Conservation (phyloP, 139 green algal species). For the Axilococcus clingmanii region DNA sequence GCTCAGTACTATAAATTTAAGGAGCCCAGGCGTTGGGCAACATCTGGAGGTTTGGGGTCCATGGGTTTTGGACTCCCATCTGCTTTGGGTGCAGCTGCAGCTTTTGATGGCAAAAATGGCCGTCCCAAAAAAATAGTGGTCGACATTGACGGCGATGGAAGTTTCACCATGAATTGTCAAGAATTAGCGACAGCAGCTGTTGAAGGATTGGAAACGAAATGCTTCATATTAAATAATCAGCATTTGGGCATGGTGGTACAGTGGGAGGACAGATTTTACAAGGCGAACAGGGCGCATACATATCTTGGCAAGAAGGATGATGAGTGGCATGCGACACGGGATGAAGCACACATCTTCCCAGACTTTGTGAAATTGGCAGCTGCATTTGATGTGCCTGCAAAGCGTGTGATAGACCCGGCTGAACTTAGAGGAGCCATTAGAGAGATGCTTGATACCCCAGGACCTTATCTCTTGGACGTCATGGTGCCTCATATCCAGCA, state of each 20-base stretch:
- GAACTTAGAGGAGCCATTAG: slow-evolving; percentile 55
- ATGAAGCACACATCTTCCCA: slow-evolving; percentile 93
- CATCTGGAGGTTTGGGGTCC: slow-evolving; percentile 83
- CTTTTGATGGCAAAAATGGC: slow-evolving; percentile 66
- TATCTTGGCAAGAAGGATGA: slow-evolving; percentile 80
- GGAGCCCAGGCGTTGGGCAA: slow-evolving; percentile 70
- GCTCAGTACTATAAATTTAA: slow-evolving; percentile 89
- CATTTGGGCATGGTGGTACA: slow-evolving; percentile 98
- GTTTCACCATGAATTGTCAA: slow-evolving; percentile 96
- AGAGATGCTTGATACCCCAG: slow-evolving; percentile 85
- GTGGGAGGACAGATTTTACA: slow-evolving; percentile 99
- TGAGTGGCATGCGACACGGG: slow-evolving; percentile 46
- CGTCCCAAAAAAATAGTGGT: slow-evolving; percentile 66
- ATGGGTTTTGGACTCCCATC: slow-evolving; percentile 98
- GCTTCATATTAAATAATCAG: slow-evolving; percentile 99
- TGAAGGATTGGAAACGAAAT: slow-evolving; percentile 91
- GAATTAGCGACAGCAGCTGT: slow-evolving; percentile 92
- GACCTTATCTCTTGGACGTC: slow-evolving; percentile 95
- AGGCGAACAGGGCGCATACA: slow-evolving; percentile 96
- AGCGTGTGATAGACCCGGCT: slow-evolving; percentile 57
- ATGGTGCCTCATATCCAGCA: slow-evolving; percentile 99
- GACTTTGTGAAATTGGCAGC: slow-evolving; percentile 91
- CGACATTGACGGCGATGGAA: slow-evolving; percentile 97
- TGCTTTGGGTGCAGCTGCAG: slow-evolving; percentile 81
- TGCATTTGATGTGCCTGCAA: slow-evolving; percentile 59